Base-by-base conservation (phyloP, 805 yeast genomes). In the Ascoidea tarda region DNA sequence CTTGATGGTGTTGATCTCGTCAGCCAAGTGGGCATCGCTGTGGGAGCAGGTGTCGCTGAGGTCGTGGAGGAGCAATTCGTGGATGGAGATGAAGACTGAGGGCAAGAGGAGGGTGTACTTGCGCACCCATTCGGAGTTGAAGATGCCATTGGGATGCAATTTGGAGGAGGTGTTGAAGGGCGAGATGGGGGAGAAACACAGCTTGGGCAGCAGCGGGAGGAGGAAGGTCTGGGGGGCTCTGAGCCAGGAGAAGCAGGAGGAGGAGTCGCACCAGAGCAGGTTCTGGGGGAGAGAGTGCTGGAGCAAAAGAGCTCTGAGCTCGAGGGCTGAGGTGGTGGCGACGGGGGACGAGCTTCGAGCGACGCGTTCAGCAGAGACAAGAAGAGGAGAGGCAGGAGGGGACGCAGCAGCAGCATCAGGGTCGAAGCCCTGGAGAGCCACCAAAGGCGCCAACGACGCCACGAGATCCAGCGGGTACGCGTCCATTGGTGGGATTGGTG, bases 31-130 rank as follows among this genome's bases (percentile, higher is more conserved):
- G 0, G 56, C 54, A 53, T 71, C 73, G 3, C 62, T 63, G 14
- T 54, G 56, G 14, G 46, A 32, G 16, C 56, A 50, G 5, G 60
- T 38, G 14, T 58, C 60, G 8, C 14, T 38, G 14, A 2, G 8
- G 14, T 8, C 8, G 8, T 64, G 64, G 16, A 60, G 62, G 4
- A 56, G 61, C 12, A 76, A 55, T 50, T 72, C 72, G 57, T 72
- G 71, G 45, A 78, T 69, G 1, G 74, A 60, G 1, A 81, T 63
- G 47, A 73, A 70, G 0, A 75, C 71, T 1, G 74, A 58, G 0
- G 87, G 86, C n/a, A 69, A 47, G 3, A 65, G 52, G n/a, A 69
- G 66, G 32, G 66, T 64, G 58, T 80, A 77, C 59, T 78, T 80
- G 44, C 70, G 68, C 12, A 79, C 54, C 87, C 87, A 82, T 32